Conservation (phyloP, 2,329 filamentous ascomycete genomes). For the Myriosclerotinia duriaeana region DNA sequence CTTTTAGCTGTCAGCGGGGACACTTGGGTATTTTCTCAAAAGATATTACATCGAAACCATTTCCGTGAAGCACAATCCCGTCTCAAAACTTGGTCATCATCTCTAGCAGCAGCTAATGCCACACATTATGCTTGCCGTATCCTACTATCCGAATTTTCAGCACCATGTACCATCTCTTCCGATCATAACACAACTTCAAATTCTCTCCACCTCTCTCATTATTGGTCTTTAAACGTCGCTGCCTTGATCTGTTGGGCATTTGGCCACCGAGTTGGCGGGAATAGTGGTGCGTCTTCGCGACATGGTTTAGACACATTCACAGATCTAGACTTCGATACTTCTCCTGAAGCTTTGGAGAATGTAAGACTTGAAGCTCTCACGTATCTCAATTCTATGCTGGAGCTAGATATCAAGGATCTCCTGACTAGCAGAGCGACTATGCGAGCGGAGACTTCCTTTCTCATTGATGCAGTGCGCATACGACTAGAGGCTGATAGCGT, state of each 20-base stretch:
- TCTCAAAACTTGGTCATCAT: constrained; percentile 49
- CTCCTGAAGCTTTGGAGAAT: constrained; percentile 12
- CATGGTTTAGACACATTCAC: neutral
- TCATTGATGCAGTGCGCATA: constrained; percentile 51
- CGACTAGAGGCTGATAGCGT: constrained; percentile 52
- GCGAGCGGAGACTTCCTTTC: constrained; percentile 46
- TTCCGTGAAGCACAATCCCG: constrained; percentile 51
- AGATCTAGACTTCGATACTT: constrained; percentile 2
- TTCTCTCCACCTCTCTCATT: constrained; percentile 46
- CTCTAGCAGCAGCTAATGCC: constrained; percentile 48
- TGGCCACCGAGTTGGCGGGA: constrained; percentile 40
- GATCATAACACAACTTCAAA: constrained; percentile 1
- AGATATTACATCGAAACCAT: constrained; percentile 47
- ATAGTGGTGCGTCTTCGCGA: neutral
- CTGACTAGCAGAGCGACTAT: constrained; percentile 41
- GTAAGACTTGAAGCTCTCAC: constrained; percentile 34
- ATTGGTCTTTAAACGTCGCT: constrained; percentile 58
- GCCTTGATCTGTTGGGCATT: constrained; percentile 61
- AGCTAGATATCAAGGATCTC: constrained; percentile 45
- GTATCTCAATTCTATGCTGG: constrained; percentile 45
- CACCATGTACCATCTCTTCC: constrained; percentile 29
- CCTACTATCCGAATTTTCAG: constrained; percentile 48
- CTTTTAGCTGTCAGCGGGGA: constrained; percentile 59
- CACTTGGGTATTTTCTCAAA: constrained; percentile 58
- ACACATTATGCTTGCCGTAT: constrained; percentile 53